Conservation (phyloP, 148 eudicot genomes). For the Cornus kousa region DNA sequence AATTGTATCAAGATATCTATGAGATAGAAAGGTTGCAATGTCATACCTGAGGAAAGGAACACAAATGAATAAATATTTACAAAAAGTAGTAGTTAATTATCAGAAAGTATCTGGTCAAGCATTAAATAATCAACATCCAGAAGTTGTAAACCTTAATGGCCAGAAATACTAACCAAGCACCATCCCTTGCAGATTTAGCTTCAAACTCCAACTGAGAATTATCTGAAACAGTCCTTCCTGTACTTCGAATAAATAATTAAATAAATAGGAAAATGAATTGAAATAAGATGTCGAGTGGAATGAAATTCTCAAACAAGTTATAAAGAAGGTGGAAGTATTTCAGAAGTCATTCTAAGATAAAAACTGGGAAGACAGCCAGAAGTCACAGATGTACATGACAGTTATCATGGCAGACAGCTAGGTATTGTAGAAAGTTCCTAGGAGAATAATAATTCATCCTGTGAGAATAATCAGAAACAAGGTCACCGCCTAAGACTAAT, state of each 20-base stretch:
- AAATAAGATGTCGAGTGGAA: background rate
- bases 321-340: background rate
- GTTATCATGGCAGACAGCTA: background rate
- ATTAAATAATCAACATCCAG: conserved; percentile 4
- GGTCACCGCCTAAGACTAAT: background rate
- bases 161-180: conserved; percentile 76
- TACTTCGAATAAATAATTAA: conserved; percentile 32
- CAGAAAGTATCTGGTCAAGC: background rate
- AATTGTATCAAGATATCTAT: conserved; percentile 66
- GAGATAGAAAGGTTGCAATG: conserved; percentile 71
- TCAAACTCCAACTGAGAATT: conserved; percentile 87
- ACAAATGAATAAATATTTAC: background rate
- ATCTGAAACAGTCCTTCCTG: conserved; percentile 53
- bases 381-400: background rate
- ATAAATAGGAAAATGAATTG: background rate
- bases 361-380: background rate
- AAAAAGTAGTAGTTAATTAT: background rate
- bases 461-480: no score
- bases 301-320: background rate
- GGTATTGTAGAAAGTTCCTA: background rate
- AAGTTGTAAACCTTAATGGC: background rate
- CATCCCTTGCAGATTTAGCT: conserved; percentile 98
- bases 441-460: background rate
- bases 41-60: conserved; percentile 66
- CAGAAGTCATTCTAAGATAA: background rate